Evolutionary conservation across 2,329 filamentous ascomycete species (phyloP).

Genomic region (Chaetomium strumarium): DNA sequence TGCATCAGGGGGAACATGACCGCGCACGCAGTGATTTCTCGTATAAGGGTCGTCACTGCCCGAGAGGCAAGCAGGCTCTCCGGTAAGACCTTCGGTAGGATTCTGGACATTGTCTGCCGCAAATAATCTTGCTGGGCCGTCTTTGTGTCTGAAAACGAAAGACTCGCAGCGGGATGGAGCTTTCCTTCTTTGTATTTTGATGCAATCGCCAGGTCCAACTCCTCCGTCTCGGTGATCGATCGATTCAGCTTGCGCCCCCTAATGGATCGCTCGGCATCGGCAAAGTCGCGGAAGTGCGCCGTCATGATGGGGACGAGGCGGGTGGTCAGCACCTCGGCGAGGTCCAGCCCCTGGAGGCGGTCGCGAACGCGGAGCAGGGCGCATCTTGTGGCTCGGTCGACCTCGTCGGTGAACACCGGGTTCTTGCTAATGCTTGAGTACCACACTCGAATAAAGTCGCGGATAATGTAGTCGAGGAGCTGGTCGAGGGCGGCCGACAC

Average conservation of each 20-base stretch:
- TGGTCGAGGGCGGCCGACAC: constrained; percentile 77
- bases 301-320: constrained; percentile 84
- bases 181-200: constrained; percentile 85
- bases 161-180: constrained; percentile 76
- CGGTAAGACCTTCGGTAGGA: constrained; percentile 68
- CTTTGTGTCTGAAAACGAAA: constrained; percentile 80
- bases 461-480: constrained; percentile 67
- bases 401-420: constrained; percentile 74
- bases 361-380: constrained; percentile 67
- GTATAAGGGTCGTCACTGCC: constrained; percentile 71
- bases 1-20: constrained; percentile 77
- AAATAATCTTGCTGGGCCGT: constrained; percentile 84
- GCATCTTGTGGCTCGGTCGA: constrained; percentile 71
- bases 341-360: constrained; percentile 66
- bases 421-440: constrained; percentile 80
- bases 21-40: constrained; percentile 90
- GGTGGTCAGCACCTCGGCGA: constrained; percentile 77
- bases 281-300: constrained; percentile 81
- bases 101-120: constrained; percentile 59
- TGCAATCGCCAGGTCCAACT: constrained; percentile 93
- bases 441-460: constrained; percentile 86
- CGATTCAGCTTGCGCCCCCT: constrained; percentile 82
- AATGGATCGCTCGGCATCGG: constrained; percentile 80
- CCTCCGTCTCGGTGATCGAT: constrained; percentile 90
- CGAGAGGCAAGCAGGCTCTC: constrained; percentile 69